Conservation (phyloP, 176 grass and related monocot genomes). For the Poa annua region DNA sequence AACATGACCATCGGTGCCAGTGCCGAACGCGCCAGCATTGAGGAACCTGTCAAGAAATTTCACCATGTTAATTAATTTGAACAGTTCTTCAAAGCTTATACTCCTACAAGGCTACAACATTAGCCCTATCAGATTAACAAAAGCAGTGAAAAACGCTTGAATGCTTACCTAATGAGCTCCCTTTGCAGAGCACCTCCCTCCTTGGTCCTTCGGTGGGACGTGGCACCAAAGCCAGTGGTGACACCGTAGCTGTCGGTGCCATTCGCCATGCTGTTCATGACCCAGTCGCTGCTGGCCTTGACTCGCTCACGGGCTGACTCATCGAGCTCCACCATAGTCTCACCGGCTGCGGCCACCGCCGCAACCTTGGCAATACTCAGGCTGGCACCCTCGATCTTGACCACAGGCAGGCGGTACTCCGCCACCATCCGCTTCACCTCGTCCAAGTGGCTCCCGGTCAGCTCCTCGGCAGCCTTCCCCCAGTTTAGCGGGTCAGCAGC, state of each 20-base stretch:
- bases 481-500: slow-evolving; percentile 54
- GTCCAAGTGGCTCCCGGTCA: slow-evolving; percentile 75
- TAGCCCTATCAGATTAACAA: not conserved
- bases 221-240: slow-evolving; percentile 65
- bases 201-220: slow-evolving; percentile 53
- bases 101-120: not conserved
- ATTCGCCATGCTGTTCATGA: slow-evolving; percentile 60
- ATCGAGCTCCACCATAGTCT: slow-evolving; percentile 46
- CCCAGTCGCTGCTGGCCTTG: slow-evolving; percentile 64
- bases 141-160: not conserved
- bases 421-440: slow-evolving; percentile 89
- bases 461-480: slow-evolving; percentile 57
- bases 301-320: slow-evolving; percentile 48
- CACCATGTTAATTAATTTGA: not conserved
- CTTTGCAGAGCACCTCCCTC: slow-evolving; percentile 55
- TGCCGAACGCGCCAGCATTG: not conserved
- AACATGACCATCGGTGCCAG: not conserved
- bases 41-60: not conserved
- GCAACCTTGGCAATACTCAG: slow-evolving; percentile 59
- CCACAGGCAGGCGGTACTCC: slow-evolving; percentile 56
- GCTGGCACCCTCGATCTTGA: slow-evolving; percentile 71
- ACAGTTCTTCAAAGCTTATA: not conserved
- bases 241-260: slow-evolving; percentile 66
- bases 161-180: slow-evolving; percentile 57
- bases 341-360: slow-evolving; percentile 34